Evolutionary conservation across 257 asterid species (phyloP), one percentile per base, ranked within the genome.

Genomic region (Jacaranda mimosifolia): DNA sequence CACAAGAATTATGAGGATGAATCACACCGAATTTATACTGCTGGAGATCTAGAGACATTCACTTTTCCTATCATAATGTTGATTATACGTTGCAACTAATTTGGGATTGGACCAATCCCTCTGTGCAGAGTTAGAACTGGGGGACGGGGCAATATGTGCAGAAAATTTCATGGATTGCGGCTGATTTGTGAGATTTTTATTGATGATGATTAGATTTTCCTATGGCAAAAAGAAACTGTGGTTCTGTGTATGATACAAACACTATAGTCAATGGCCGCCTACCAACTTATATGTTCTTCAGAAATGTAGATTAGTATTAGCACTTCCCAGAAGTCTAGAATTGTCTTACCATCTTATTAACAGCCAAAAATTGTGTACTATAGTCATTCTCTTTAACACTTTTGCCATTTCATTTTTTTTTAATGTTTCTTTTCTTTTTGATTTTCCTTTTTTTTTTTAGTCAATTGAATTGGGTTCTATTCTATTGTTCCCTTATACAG

Each of bases 1-100:
- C 82, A n/a, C 88, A 84, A 74, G 89, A 89, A 48, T 86, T 81
- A 72, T 86, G 74, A 76, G 26, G 52, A 55, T 46, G 64, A 63
- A 55, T 9, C 3, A 9, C n/a, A 17, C 42, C 17, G 17, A 14
- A 43, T 14, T 49, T 26, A 19, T 59, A 72, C 52, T 17, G 35
- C 59, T 18, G 36, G 36, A 56, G 63, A 36, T 56, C 63, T 8
- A 17, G 63, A 56, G 9, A 56, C 21, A 17, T 18, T 1, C 9
- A 7, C 63, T 17, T 6, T 9, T 56, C 17, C 21, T 4, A 13
- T 6, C 62, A 7, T 17, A 17, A n/a, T 6, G n/a, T 18, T 5
- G 9, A 42, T 42, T 9, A 3, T 48, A 13, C 5, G 35, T 3
- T 40, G 55, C 46, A 39, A 71, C 67, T 55, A 13, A 40, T 13